Conservation (phyloP, 805 yeast species). For the Priceomyces castillae region DNA sequence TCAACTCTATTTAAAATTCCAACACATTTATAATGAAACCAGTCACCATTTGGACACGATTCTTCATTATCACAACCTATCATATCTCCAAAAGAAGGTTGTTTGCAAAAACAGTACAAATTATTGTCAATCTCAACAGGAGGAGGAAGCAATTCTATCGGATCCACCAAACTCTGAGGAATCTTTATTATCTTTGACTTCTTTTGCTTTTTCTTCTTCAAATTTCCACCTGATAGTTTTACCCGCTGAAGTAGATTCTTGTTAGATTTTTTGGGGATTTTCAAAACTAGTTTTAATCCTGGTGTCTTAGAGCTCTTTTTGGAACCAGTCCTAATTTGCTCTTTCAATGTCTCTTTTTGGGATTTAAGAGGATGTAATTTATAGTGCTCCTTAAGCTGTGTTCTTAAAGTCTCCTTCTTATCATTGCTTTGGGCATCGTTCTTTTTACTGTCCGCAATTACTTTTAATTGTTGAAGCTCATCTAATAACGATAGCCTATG, state of each 20-base stretch:
- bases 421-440: slow-evolving; percentile 8
- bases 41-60: slow-evolving; percentile 42
- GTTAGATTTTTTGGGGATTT: slow-evolving; percentile 3
- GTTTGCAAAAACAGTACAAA: slow-evolving; percentile 85
- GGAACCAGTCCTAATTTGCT: slow-evolving; percentile 16
- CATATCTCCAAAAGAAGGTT: slow-evolving; percentile 94
- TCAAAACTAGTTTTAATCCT: slow-evolving; percentile 11
- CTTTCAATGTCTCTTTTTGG: slow-evolving; percentile 37
- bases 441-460: slow-evolving; percentile 13
- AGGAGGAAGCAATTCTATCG: neutral
- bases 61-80: slow-evolving; percentile 82
- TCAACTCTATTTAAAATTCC: slow-evolving; percentile 38
- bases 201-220: slow-evolving; percentile 10
- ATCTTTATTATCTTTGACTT: neutral
- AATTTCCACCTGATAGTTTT: neutral
- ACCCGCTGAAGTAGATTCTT: neutral
- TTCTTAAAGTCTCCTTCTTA: slow-evolving; percentile 21
- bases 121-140: slow-evolving; percentile 21
- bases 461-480: slow-evolving; percentile 25
- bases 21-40: slow-evolving; percentile 48
- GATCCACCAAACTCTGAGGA: neutral
- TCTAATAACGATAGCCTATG: slow-evolving; percentile 25
- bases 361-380: slow-evolving; percentile 33
- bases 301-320: slow-evolving; percentile 2
- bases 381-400: slow-evolving; percentile 34